A percentile compares a stretch with the other conserved stretches of the same genome.
These are phyloP conservation scores for Fusarium kyushuense DNA, from an alignment of 2,329 filamentous ascomycete species.

Conservation along the genomic window DNA sequence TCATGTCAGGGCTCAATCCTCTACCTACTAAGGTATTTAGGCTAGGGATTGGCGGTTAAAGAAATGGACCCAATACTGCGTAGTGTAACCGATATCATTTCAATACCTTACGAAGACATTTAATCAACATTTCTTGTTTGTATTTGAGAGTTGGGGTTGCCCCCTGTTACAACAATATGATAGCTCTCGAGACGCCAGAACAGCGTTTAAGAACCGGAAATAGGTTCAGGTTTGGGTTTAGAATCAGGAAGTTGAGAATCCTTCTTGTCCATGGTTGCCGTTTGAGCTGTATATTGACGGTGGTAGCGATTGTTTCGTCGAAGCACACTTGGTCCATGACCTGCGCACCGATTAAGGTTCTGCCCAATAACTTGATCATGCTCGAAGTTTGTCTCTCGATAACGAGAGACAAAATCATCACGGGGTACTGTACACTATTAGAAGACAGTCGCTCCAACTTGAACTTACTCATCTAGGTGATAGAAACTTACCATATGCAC, in stretches of 20 bases:
- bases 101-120: too few species aligned
- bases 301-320: background rate
- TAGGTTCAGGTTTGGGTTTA: background rate
- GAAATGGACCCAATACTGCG: background rate
- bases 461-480: background rate
- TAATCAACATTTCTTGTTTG: background rate
- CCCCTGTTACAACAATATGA: background rate
- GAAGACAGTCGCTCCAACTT: constrained; percentile 11
- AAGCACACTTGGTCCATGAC: background rate
- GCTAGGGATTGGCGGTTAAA: constrained; percentile 23
- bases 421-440: constrained; percentile 69
- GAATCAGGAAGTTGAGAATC: background rate
- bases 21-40: background rate
- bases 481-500: constrained; percentile 81
- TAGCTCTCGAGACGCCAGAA: background rate
- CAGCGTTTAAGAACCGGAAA: background rate
- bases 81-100: background rate
- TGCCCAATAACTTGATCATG: constrained; percentile 58
- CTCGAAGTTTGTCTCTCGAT: constrained; percentile 75
- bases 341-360: constrained; percentile 48
- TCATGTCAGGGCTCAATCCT: constrained; percentile 17
- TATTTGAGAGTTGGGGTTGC: too few species aligned
- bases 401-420: constrained; percentile 84
- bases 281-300: background rate
- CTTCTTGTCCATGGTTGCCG: background rate